phyloP scores from a whole-genome alignment of 495 filamentous ascomycete species.

The Penicilliopsis zonata region DNA sequence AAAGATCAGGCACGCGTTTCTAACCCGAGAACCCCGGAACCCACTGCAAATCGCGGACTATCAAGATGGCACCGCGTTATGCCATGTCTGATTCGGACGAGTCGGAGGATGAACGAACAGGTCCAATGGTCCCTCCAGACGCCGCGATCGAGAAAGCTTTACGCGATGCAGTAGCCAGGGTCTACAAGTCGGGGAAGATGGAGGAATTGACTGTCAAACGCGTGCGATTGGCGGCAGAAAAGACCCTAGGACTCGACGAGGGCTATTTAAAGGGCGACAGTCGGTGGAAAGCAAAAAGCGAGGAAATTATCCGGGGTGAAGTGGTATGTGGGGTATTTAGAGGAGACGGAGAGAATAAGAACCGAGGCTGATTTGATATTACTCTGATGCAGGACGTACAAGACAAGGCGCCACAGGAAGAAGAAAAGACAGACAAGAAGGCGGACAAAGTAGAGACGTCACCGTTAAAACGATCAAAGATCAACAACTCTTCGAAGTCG shows the following conservation, averaged over 20 bases:
- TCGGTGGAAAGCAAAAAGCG: conserved; percentile 72
- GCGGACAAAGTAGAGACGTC: conserved; percentile 5
- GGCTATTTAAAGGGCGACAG: conserved; percentile 55
- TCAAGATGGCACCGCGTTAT: conserved; percentile 25
- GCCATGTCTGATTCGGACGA: conserved; percentile 22
- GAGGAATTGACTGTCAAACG: conserved; percentile 66
- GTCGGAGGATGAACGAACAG: conserved; percentile 10
- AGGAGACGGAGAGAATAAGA: neutral
- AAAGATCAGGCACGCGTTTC: neutral
- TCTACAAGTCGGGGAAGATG: conserved; percentile 44
- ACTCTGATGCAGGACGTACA: conserved; percentile 14
- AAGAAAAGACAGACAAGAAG: conserved; percentile 4
- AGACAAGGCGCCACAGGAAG: conserved; percentile 11
- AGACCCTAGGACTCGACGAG: conserved; percentile 47
- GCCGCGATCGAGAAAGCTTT: conserved; percentile 39
- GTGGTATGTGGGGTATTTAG: conserved; percentile 43
- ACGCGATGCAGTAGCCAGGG: conserved; percentile 41
- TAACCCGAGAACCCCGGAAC: no score
- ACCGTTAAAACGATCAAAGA: conserved; percentile 17
- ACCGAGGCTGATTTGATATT: neutral
- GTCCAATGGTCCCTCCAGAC: conserved; percentile 16
- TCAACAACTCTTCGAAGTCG: conserved; percentile 9
- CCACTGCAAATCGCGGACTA: no score
- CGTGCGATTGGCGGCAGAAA: conserved; percentile 55
- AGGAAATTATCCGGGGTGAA: conserved; percentile 55